A percentile compares a stretch with the other conserved stretches of the same genome.
Conservation (phyloP, 257 asterid species). For the Solanum appendiculatum region DNA sequence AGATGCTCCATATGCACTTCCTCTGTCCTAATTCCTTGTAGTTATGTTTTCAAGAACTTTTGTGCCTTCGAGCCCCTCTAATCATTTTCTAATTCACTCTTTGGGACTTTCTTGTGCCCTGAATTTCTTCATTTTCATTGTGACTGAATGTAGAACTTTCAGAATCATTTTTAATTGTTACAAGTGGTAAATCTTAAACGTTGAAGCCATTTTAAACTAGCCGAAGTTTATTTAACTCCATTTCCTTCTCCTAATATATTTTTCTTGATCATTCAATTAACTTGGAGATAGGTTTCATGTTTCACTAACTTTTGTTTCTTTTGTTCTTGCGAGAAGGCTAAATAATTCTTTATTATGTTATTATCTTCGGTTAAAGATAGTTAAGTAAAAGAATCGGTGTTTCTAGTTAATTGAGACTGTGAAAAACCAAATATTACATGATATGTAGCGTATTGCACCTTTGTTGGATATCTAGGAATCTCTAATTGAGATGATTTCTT, state of each 20-base stretch:
- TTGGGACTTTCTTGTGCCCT: not conserved
- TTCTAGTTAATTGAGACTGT: no score
- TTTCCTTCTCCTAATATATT: not conserved
- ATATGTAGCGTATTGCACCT: no score
- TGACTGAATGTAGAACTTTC: not conserved
- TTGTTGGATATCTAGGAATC: no score
- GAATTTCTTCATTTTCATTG: not conserved
- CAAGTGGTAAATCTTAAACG: not conserved
- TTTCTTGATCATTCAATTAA: not conserved
- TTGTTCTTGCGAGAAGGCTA: no score
- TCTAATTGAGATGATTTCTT: no score
- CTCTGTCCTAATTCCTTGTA: not conserved
- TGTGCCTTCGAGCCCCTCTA: not conserved
- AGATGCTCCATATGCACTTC: not conserved
- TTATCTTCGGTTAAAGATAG: no score
- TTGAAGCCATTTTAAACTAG: not conserved
- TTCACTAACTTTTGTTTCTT: no score
- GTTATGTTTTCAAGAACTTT: not conserved
- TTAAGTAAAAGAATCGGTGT: no score
- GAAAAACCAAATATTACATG: no score
- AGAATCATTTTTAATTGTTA: not conserved
- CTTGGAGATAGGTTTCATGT: no score
- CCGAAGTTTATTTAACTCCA: not conserved
- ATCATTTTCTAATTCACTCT: no score
- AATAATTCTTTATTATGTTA: no score